Base-by-base conservation (phyloP, 441 rosid species). In the Omphalea diandra region DNA sequence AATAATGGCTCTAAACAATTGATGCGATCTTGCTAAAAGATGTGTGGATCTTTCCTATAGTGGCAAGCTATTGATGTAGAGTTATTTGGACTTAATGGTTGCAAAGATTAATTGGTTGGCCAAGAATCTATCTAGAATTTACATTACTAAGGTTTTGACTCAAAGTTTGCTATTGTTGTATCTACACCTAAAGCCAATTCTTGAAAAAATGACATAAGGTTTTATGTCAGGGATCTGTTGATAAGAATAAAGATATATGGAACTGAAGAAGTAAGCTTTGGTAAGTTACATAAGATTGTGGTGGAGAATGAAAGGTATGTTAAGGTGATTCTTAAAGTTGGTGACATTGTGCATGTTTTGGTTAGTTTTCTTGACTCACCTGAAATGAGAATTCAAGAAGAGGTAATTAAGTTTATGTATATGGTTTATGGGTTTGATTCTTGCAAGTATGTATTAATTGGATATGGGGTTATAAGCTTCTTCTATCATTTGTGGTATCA, bases 61-160 rank as follows among this genome's bases (percentile, higher is more conserved):
- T 61, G 99, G 99, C 15, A 92, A 92, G 93, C 94, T 94, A 20
- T 77, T 92, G 84, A 94, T 94, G 98, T 97, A 94, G 82, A 92
- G 98, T 65, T 94, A 92, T 80, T 82, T 94, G 69, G 98, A 94
- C 69, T 80, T 86, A 5, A 70, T 90, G 62, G 82, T 86, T 3
- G 75, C 85, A 1, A 94, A 77, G 66, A 79, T 92, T 56, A 94
- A 88, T 52, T 62, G 63, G 0, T 86, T 84, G 20, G 67, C 81
- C 24, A 86, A 82, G 78, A 82, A 81, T 60, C 82, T 95, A 27
- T 79, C 88, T 47, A 88, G 83, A 79, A 76, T 95, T 78, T 90
- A 85, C 82, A 76, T 83, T 10, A 79, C 88, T 38, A 91, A 90
- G 72, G 76, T 88, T 73, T 70, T 89, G 52, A 78, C 83, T 49